Conservation (phyloP, 345 rosid genomes). For the Syzygium aromaticum region DNA sequence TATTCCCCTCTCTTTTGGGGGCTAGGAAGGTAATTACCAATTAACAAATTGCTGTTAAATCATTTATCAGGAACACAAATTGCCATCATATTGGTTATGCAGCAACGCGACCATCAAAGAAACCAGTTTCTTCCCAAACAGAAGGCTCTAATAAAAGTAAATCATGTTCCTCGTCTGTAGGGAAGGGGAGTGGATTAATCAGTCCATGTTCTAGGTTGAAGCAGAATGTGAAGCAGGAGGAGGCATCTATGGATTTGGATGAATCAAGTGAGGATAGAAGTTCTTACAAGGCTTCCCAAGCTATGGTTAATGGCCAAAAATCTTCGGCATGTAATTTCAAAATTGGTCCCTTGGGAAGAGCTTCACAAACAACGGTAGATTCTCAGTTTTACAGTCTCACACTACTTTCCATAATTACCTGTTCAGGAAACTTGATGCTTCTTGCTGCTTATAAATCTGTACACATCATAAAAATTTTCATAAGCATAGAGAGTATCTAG, state of each 20-base stretch:
- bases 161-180: not conserved
- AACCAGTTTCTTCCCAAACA: not conserved
- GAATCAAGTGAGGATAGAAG: constrained; percentile 4
- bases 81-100: constrained; percentile 70
- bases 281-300: not conserved
- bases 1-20: not conserved
- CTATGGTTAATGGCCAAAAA: not conserved
- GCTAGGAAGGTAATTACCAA: not conserved
- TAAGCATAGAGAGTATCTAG: not conserved
- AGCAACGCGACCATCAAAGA: constrained; percentile 14
- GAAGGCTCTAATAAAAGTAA: not conserved
- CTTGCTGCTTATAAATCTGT: not conserved
- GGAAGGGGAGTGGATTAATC: not conserved
- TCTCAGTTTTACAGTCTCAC: not conserved
- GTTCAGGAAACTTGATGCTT: not conserved
- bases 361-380: constrained; percentile 13
- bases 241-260: not conserved
- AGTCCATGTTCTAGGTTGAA: not conserved
- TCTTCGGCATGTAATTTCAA: not conserved
- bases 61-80: constrained; percentile 28
- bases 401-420: not conserved
- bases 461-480: not conserved
- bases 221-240: not conserved
- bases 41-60: not conserved
- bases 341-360: not conserved